Evolutionary conservation across 1,139 yeast species (phyloP), one percentile per base, ranked within the genome.

Genomic region (Yamadazyma epiphylla): DNA sequence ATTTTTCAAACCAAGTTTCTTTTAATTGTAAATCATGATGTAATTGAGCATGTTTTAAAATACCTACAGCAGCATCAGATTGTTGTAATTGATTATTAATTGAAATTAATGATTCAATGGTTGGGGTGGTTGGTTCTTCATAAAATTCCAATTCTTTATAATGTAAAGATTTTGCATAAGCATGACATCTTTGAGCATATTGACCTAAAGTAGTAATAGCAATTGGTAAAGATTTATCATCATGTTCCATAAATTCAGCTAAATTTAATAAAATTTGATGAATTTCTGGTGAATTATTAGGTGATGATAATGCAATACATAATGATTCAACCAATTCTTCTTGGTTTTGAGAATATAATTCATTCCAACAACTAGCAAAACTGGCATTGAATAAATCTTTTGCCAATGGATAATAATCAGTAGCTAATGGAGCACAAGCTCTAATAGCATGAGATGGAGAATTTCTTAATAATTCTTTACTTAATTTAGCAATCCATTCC

Each of bases 201-300:
- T 82, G 87, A 2, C 97, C 95, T 38, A 94, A 63, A 0, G 95
- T 86, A 4, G 91, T 76, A 13, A 86, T 86, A 23, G 94, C 85
- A 32, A 94, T 84, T 0, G 97, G 97, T 36, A 94, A 66, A 0
- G 96, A 83, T 49, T 88, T 89, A 46, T 88, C 96, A 55, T 89
- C 97, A 48, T 91, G 97, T 50, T 94, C 99, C 95, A 91, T 84
- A 49, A 84, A 94, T 51, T 94, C 99, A 0, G 96, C 95, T 33
- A 94, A 64, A 43, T 89, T 89, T 43, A 94, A 65, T 31, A 94
- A 65, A 1, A 88, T 83, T 51, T 91, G 98, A 44, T 89, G 83
- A 26, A 91, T 89, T 48, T 94, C 99, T 0, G 98, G 96, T 1
- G 97, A 96, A 44, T 87, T 87, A 43, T 89, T 86, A 1, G 95